A percentile compares a stretch with the other conserved stretches of the same genome.
Conservation (phyloP, 805 yeast species). For the Barnettozyma populi region DNA sequence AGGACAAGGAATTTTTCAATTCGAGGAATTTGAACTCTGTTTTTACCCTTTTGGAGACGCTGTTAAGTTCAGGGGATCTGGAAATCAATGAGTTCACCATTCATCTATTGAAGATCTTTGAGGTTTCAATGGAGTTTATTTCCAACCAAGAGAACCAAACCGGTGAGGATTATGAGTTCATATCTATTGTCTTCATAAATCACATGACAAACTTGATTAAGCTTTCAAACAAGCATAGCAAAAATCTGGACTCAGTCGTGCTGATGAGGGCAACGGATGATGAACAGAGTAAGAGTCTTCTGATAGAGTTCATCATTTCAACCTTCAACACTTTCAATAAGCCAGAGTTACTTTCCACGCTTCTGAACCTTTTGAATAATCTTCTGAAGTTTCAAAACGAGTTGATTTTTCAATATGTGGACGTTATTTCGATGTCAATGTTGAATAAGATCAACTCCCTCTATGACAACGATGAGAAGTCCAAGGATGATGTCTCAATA, state of each 20-base stretch:
- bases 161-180: conserved; percentile 15
- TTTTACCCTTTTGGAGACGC: conserved; percentile 38
- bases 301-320: conserved; percentile 20
- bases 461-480: conserved; percentile 11
- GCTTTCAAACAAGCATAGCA: conserved; percentile 13
- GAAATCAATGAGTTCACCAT: conserved; percentile 33
- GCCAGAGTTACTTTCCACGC: conserved; percentile 17
- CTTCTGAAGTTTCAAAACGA: conserved; percentile 23
- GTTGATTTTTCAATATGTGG: conserved; percentile 21
- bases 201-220: conserved; percentile 22
- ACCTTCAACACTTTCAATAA: conserved; percentile 20
- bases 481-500: conserved; percentile 40
- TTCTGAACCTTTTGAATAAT: conserved; percentile 18
- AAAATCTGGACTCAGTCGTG: conserved; percentile 13
- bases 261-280: conserved; percentile 10
- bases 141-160: conserved; percentile 7
- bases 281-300: conserved; percentile 13
- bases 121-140: conserved; percentile 27
- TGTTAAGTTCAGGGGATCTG: conserved; percentile 53
- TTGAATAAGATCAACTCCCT: conserved; percentile 19
- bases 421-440: conserved; percentile 19
- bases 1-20: conserved; percentile 24
- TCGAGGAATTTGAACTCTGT: conserved; percentile 38
- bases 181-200: conserved; percentile 20
- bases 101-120: conserved; percentile 38